Conservation (phyloP, 441 rosid species). For the Lepidium campestre region DNA sequence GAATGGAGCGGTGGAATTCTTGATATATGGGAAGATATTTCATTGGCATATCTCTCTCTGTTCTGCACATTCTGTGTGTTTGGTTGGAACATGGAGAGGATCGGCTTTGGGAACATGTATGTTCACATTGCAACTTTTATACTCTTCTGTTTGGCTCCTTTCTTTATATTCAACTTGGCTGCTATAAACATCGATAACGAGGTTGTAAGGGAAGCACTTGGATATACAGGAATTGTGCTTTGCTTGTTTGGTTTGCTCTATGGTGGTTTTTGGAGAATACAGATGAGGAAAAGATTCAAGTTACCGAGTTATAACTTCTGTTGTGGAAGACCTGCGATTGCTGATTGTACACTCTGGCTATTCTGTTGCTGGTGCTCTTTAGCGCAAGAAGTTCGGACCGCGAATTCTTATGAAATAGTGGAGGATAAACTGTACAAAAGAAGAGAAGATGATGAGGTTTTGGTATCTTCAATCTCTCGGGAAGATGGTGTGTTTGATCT, state of each 20-base stretch:
- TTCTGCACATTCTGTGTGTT: conserved; percentile 81
- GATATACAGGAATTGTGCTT: conserved; percentile 60
- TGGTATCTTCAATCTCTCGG: conserved; percentile 40
- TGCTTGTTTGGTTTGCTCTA: conserved; percentile 81
- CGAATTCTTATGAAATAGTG: conserved; percentile 56
- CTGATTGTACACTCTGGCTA: conserved; percentile 77
- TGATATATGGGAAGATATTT: conserved; percentile 82
- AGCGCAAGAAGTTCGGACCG: conserved; percentile 88
- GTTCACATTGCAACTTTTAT: conserved; percentile 84
- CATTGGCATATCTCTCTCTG: conserved; percentile 72
- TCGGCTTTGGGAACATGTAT: conserved; percentile 93
- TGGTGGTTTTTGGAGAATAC: conserved; percentile 97
- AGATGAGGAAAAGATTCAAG: conserved; percentile 76
- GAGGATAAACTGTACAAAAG: conserved; percentile 55
- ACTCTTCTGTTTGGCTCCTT: conserved; percentile 84
- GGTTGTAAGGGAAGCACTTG: conserved; percentile 50
- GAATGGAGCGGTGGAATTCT: conserved; percentile 80
- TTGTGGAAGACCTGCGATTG: conserved; percentile 40
- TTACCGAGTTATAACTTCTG: conserved; percentile 69
- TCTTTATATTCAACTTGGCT: conserved; percentile 87
- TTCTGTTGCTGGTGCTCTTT: conserved; percentile 89
- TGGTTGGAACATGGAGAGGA: conserved; percentile 96
- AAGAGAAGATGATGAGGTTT: conserved; percentile 30
- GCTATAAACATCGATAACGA: conserved; percentile 70
- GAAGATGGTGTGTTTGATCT: conserved; percentile 35